Evolutionary conservation across 495 filamentous ascomycete genomes (phyloP), one percentile per base, ranked within the genome.

Genomic region (Aspergillus biplanus): DNA sequence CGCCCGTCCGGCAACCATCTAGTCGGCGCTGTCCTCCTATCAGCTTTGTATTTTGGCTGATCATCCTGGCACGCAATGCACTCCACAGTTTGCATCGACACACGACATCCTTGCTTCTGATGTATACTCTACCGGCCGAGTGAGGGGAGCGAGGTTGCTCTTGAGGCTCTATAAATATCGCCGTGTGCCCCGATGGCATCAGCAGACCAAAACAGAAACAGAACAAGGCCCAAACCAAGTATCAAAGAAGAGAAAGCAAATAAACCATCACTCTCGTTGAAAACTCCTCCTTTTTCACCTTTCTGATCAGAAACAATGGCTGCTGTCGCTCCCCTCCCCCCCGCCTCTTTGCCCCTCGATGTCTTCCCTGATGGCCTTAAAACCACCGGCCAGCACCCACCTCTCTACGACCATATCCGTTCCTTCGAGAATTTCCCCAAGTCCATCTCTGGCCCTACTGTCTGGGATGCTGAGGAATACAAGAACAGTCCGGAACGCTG

Each of bases 311-410:
- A 27, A 61, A 70, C 46, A 57, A 79, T 78, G 76, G 73, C 74
- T 42, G 75, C 72, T 47, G 69, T 77, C 52, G 75, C 74, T n/a
- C 76, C 78, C 57, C 62, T 71, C 33, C 65, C 76, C 18, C 66
- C 76, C 12, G 49, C 50, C n/a, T 47, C 65, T 46, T 64, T 72
- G 33, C 71, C 76, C 16, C 58, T 68, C 34, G 73, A 77, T 35
- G 73, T 81, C 65, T 86, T 86, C 55, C 84, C 84, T 7, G 83
- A 85, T 63, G 82, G 83, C 4, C 73, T 85, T 55, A 85, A 87
- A 70, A 93, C 91, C 21, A 90, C 89, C 4, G 92, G 92, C 49
- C 92, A 97, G 74, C 89, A 93, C 61, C 82, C 87, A 4, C 92
- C 92, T 3, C 71, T 91, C 8, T 89, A 88, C 71, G 80, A 87